A percentile compares a stretch with the other conserved stretches of the same genome.
Evolutionary conservation across 768 basidiomycete species (phyloP).

Genomic region (Naematelia encephala): DNA sequence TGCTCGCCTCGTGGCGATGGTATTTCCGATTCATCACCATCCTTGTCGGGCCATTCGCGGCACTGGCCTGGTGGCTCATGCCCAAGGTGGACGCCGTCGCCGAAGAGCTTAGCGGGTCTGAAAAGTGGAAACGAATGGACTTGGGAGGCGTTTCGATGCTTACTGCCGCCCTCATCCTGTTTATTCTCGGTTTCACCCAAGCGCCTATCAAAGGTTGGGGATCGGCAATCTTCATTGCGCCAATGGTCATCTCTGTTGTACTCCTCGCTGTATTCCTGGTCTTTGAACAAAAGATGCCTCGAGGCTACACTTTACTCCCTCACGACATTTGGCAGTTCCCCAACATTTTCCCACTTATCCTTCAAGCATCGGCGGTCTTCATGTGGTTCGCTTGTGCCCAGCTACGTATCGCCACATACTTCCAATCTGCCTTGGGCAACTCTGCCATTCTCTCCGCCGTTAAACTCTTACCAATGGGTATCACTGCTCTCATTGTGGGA

Average conservation of each 20-base stretch:
- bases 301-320: conserved; percentile 40
- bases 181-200: conserved; percentile 47
- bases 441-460: conserved; percentile 43
- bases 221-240: conserved; percentile 43
- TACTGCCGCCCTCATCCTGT: conserved; percentile 37
- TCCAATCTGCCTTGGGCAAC: conserved; percentile 34
- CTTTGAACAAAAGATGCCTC: conserved; percentile 34
- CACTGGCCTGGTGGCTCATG: conserved; percentile 42
- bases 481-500: conserved; percentile 43
- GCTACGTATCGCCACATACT: conserved; percentile 44
- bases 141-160: conserved; percentile 40
- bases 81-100: conserved; percentile 43
- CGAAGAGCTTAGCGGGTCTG: conserved; percentile 29
- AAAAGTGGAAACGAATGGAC: conserved; percentile 45
- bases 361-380: conserved; percentile 42
- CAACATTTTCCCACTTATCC: conserved; percentile 42
- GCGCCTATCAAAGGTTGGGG: conserved; percentile 40
- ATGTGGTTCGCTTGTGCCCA: conserved; percentile 45
- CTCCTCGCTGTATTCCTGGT: conserved; percentile 37
- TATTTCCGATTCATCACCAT: conserved; percentile 48
- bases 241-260: conserved; percentile 37
- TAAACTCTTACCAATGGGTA: conserved; percentile 45
- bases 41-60: conserved; percentile 27
- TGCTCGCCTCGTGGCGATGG: conserved; percentile 47
- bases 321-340: conserved; percentile 42